Base-by-base conservation (phyloP, 768 basidiomycete species). In the Cystofilobasidium capitatum region DNA sequence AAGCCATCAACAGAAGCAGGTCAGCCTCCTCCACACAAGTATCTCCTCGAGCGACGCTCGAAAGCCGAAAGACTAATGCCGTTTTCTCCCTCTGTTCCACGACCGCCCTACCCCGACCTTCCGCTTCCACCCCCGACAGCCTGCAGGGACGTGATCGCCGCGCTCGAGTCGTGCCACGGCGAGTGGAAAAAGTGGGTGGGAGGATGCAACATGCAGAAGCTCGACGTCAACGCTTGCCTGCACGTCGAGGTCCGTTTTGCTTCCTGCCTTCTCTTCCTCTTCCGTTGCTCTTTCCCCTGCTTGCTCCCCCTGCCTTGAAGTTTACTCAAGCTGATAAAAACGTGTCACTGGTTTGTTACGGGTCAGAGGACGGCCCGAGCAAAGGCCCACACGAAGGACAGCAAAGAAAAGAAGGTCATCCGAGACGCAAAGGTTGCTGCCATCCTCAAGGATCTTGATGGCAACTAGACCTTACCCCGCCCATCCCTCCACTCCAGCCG, bases 391-490 rank as follows among this genome's bases (percentile, higher is more conserved):
- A 26, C 29, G 17, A 31, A 55, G 29, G 51, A 55, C 6, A 31
- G 29, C 1, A 26, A 31, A 2, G 51, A 70, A 39, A 70, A 71
- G 29, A 72, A 72, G 8, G 37, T 72, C n/a, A 39, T 40, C 40
- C 72, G 72, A n/a, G 73, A 72, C 17, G 73, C 73, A 31, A 66
- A 72, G 61, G 72, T 74, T 3, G 71, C 71, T 70, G 69, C 61
- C 71, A 10, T 65, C 71, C 61, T 59, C 71, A 40, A 70, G 69
- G 51, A 64, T 71, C 24, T 74, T 39, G 47, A 62, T 64, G 26
- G 71, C 69, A 73, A 73, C n/a, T n/a, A n/a, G n/a, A n/a, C n/a
- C n/a, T n/a, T n/a, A n/a, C n/a, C n/a, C n/a, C n/a, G n/a, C n/a
- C n/a, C n/a, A n/a, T n/a, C n/a, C n/a, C n/a, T n/a, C n/a, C n/a